Evolutionary conservation across 2,329 filamentous ascomycete genomes (phyloP).

Genomic region (Pseudocercospora eumusae): DNA sequence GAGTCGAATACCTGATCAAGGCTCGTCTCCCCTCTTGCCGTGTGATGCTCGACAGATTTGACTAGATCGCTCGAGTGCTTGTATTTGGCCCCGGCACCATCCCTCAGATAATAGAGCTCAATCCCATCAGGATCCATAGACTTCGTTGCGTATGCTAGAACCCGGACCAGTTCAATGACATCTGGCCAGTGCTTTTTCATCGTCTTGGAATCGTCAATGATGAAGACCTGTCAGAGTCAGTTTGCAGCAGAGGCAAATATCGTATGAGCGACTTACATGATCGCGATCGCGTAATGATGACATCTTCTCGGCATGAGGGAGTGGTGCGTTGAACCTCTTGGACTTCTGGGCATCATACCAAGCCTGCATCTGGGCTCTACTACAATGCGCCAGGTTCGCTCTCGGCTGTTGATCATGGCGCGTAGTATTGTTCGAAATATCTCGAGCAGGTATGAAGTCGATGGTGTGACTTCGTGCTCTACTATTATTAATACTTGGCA

Average conservation of each 20-base stretch:
- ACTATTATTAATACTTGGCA: too few species aligned
- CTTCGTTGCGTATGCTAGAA: conserved; percentile 16
- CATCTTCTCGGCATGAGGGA: background rate
- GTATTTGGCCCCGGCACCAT: background rate
- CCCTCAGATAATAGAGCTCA: conserved; percentile 17
- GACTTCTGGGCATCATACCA: background rate
- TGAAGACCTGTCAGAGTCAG: conserved; percentile 16
- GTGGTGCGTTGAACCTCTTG: background rate
- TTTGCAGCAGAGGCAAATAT: background rate
- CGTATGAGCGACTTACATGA: conserved; percentile 13
- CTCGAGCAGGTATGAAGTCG: too few species aligned
- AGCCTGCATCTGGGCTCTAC: background rate
- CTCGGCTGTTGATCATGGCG: too few species aligned
- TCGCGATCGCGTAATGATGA: conserved; percentile 11
- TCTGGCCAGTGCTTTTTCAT: conserved; percentile 17
- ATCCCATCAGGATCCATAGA: conserved; percentile 14
- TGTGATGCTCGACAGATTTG: too few species aligned
- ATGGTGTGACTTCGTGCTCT: too few species aligned
- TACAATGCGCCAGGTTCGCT: too few species aligned
- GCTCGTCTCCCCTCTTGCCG: too few species aligned
- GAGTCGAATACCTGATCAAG: too few species aligned
- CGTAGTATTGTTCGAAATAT: too few species aligned
- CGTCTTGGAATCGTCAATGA: conserved; percentile 19
- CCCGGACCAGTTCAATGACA: conserved; percentile 8
- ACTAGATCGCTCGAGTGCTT: background rate